Base-by-base conservation (phyloP, 805 yeast genomes). In the Kuraishia piskuri region DNA sequence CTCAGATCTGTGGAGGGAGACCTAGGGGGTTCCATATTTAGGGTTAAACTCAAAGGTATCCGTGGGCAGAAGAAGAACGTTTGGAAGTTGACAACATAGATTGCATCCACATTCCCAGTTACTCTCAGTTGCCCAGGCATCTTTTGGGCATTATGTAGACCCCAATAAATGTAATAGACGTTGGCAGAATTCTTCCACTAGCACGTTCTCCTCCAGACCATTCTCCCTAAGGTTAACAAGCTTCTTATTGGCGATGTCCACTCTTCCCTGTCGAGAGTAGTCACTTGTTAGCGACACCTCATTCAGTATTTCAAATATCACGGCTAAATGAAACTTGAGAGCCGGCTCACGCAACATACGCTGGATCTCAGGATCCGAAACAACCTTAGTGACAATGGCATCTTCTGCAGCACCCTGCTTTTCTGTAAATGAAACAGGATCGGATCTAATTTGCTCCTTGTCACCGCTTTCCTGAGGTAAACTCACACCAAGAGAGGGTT, bases 151-250 rank as follows among this genome's bases (percentile, higher is more conserved):
- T 22, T 58, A 31, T 31, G 40, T 10, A 31, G 40, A 12, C 14
- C 14, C 59, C 51, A 56, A 49, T 44, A 68, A 58, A 22, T 59
- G 61, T 26, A 77, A 56, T 4, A 79, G 68, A 40, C 76, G 58
- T 48, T 63, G 63, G 17, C 83, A 79, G 65, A 88, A 86, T 58
- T 86, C 92, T 63, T 87, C 91, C 3, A 88, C 81, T 22, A 83
- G 66, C 56, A 72, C 80, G 61, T 88, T 88, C 50, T 78, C 79
- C 58, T 88, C 89, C 0, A 72, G 53, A 0, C 96, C 96, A 4
- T 86, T 84, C 2, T 61, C 63, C 36, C 96, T 68, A 17, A 88
- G 68, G 52, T 80, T 81, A 7, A 79, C 72, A 9, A 88, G 68
- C 58, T 85, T 82, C 58, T 79, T 75, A 56, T 82, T 76, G 1